Base-by-base conservation (phyloP, 495 filamentous ascomycete genomes). In the Hyaloscypha hepaticicola region DNA sequence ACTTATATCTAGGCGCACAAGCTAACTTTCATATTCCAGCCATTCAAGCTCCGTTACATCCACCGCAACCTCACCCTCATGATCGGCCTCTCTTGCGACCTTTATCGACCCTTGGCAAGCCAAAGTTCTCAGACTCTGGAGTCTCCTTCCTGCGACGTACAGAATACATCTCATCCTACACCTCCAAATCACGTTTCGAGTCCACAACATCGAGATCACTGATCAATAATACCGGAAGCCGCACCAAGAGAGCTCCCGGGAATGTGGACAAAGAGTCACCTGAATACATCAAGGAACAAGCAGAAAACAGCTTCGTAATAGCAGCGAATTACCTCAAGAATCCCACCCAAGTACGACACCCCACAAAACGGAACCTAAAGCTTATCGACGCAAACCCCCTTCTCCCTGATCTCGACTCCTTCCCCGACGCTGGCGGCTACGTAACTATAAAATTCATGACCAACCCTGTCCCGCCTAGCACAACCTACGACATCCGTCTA, bases 71-170 rank as follows among this genome's bases (percentile, higher is more conserved):
- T 55, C 92, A 97, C 69, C 90, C 92, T 19, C 85, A 86, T 60
- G 95, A 99, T 76, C 86, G 90, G 38, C 78, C 83, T 3, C 88
- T 99, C 51, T 82, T 98, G 51, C 85, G 90, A 66, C 88, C 90
- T 1, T 84, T 96, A 21, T 83, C 90, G 5, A 83, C 89, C 28
- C 84, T 97, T 26, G 92, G 90, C 24, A 96, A 96, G 74, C 88
- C 91, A 1, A 81, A 84, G 66, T 70, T 76, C 51, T 72, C 78
- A 31, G 87, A 87, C 19, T 83, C 89, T 2, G 83, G 83, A 55
- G 90, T 96, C 57, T 96, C 92, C 67, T 98, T 99, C 85, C 85
- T 99, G 60, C 90, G 95, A 38, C 88, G 94, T 52, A 97, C 96
- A 16, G 96, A 99, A 73, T 97, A 98, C 73, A 97, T 96, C 63